Evolutionary conservation across 306 rosid genomes (phyloP), one percentile per base, ranked within the genome.

Genomic region (Cicer pinnatifidum): DNA sequence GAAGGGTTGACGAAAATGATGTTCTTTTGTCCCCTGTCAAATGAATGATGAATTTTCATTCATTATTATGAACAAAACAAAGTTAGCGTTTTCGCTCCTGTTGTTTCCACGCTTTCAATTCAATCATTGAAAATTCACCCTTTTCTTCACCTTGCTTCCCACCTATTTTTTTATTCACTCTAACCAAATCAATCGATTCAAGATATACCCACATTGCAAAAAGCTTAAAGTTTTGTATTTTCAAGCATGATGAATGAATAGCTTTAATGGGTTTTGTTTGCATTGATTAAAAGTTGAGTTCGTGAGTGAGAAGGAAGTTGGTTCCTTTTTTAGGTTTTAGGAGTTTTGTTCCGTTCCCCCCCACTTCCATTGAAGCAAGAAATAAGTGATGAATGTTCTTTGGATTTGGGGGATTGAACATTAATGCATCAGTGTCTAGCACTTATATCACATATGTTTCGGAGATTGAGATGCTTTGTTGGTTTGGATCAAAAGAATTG

Each of bases 381-480:
- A 6, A 43, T 48, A 47, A 81, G 82, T 82, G 78, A 87, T 89
- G 96, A 67, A 35, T 47, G 57, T 80, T 69, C 69, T 38, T 72
- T 60, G 75, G 67, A 66, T 40, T 71, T 63, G 67, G 69, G 56
- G 52, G 38, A 12, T 84, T 58, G 69, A 78, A 72, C 72, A 65
- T 77, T 48, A 47, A 67, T 67, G 48, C 68, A 38, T 64, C 35
- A 13, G 72, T 66, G 65, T 8, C 52, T 72, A 67, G 65, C 68
- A 76, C 86, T 44, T 58, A 28, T 59, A 9, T 53, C 62, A 80
- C 93, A 61, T 63, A 93, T 93, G 98, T 85, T 89, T 80, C 88
- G 86, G 82, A 88, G 82, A 68, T 74, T 90, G 13, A 86, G 93
- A 74, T 90, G 96, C 93, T 78, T 86, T 67, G 82, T 85, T 69